Base-by-base conservation (phyloP, 1,139 yeast species). In the Candida glucosophila region DNA sequence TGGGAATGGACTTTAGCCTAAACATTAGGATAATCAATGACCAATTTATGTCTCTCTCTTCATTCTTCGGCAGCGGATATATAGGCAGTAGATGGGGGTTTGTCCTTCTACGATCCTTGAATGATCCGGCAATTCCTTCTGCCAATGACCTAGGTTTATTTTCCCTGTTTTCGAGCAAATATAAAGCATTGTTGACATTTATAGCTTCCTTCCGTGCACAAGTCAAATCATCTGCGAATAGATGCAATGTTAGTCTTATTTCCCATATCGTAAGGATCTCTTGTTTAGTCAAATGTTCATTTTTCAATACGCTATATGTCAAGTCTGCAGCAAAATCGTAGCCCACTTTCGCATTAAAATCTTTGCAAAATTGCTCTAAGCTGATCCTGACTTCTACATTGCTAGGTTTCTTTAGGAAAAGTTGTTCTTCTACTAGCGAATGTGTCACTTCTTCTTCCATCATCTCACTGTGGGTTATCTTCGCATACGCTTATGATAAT, bases 171-270 rank as follows among this genome's bases (percentile, higher is more conserved):
- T 62, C 70, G 12, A 34, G 35, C 15, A 52, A 31, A 31, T 56
- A 63, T 18, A 63, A 41, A 3, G 49, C 44, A 32, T 62, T 60
- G 33, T 60, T 63, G 27, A 63, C 37, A 26, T 45, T 47, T 11
- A 58, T 45, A 9, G 65, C 67, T 35, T 63, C 70, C 18, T 45
- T 43, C 32, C 53, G 56, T 8, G 69, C 69, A 12, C 34, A 32
- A 2, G 36, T 35, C 13, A 59, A 40, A 20, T 50, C 50, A 30
- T 51, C 43, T 29, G 43, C 44, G 39, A 60, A 59, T 6, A 60
- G 27, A 11, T 47, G 46, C n/a, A 55, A 37, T 5, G 44, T 37
- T 15, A 63, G 41, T 13, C 70, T 38, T n/a, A 58, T 47, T 28
- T 58, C 59, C 69, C 69, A 63, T 12, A 60, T 25, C 25, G 37